These are phyloP conservation scores for Colletotrichum costaricense DNA, from an alignment of 2,329 filamentous ascomycete genomes.

Conservation along the genomic window DNA sequence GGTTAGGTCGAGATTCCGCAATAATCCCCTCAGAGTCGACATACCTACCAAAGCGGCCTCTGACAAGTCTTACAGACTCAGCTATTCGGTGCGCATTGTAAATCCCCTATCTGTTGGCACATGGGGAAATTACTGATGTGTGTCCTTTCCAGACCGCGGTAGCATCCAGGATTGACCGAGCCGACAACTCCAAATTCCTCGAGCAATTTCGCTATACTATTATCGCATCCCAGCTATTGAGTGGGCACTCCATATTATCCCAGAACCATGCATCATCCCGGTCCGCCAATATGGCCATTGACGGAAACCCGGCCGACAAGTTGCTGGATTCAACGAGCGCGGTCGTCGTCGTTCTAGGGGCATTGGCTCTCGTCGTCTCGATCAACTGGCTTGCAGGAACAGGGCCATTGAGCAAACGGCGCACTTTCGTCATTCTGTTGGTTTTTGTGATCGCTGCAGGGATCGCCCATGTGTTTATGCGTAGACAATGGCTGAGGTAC, in stretches of 20 bases:
- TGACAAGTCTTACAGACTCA: conserved; percentile 56
- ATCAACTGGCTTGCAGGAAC: conserved; percentile 76
- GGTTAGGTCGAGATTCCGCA: conserved; percentile 65
- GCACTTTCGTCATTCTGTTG: conserved; percentile 58
- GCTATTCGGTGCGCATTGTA: conserved; percentile 59
- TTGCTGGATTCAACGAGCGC: conserved; percentile 55
- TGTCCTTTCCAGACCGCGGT: conserved; percentile 67
- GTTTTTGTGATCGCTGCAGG: conserved; percentile 64
- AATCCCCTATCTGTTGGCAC: conserved; percentile 38
- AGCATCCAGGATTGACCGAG: conserved; percentile 77
- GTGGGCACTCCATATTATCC: conserved; percentile 70
- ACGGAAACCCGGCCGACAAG: conserved; percentile 44
- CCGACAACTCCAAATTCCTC: conserved; percentile 86
- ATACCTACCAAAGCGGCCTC: conserved; percentile 53
- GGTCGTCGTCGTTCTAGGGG: conserved; percentile 70
- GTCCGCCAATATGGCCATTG: conserved; percentile 38
- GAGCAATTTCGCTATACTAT: conserved; percentile 95
- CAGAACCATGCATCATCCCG: conserved; percentile 45
- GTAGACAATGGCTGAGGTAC: conserved; percentile 84
- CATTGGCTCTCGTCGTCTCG: conserved; percentile 75
- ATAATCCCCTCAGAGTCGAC: conserved; percentile 57
- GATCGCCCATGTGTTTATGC: conserved; percentile 77
- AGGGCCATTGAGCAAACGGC: conserved; percentile 66
- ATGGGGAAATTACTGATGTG: conserved; percentile 32
- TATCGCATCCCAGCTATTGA: conserved; percentile 89